These are phyloP conservation scores for Amaranthus tricolor DNA, from an alignment of 179 eudicot species.

Conservation along the genomic window DNA sequence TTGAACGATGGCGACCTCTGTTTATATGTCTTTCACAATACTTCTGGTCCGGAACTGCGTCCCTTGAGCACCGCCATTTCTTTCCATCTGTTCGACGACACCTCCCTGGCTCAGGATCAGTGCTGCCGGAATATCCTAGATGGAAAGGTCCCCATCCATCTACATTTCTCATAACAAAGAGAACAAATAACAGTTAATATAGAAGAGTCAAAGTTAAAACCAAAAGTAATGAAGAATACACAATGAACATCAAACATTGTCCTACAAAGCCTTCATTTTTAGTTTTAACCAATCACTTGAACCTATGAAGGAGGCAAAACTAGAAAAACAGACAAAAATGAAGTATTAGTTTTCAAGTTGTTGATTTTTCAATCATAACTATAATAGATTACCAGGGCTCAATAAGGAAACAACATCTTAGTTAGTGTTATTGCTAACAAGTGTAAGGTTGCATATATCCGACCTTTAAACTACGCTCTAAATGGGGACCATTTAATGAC, in stretches of 20 bases:
- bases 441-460: too few species aligned
- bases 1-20: constrained; percentile 99
- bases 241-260: background rate
- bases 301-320: background rate
- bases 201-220: background rate
- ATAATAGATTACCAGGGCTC: too few species aligned
- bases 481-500: too few species aligned
- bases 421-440: too few species aligned
- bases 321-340: background rate
- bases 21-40: constrained; percentile 96
- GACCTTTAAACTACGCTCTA: too few species aligned
- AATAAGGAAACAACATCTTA: too few species aligned
- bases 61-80: constrained; percentile 98
- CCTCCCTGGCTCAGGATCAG: constrained; percentile 96
- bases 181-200: constrained; percentile 11
- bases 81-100: constrained; percentile 96
- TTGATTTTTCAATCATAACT: background rate
- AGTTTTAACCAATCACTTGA: background rate
- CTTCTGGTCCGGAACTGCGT: constrained; percentile 87
- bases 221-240: background rate
- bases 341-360: background rate
- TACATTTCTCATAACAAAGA: constrained; percentile 21
- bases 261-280: background rate
- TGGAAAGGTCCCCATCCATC: constrained; percentile 92
- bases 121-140: constrained; percentile 71